Evolutionary conservation across 192 early-diverging fungal species (phyloP), one percentile per base, ranked within the genome.

Genomic region (Jimgerdemannia lactiflua): DNA sequence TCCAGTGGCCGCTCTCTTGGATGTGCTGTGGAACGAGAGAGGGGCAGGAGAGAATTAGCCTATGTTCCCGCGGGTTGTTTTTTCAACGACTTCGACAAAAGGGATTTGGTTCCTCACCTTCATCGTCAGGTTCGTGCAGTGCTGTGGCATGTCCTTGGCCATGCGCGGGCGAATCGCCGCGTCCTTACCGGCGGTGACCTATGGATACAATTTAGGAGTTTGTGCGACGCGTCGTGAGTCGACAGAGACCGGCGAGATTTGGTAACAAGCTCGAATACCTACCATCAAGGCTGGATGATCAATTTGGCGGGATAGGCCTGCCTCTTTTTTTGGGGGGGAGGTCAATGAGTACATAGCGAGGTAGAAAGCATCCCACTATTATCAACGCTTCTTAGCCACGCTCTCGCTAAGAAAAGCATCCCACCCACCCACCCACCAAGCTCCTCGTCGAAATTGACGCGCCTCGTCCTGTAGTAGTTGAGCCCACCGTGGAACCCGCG

Each of bases 401-500:
- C 40, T 20, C 8, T 67, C 8, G 40, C 66, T 9, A 19, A 70
- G 69, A 18, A 70, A 63, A 65, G 18, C 49, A 4, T 29, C 29
- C 10, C 29, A 29, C 29, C 29, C 29, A 29, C 29, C 29, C 29
- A 14, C n/a, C 68, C 73, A 78, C 77, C 75, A 63, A 79, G 74
- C 19, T 75, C 76, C 49, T 79, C 71, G n/a, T 77, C 74, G 69
- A 64, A 83, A 18, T 77, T 79, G 18, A 74, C 78, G 54, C 67
- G 39, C 0, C 75, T 71, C 9, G 78, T 78, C 65, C 82, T 80
- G 77, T 91, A 91, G 67, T 80, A 90, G 80, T 92, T 90, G 65
- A 88, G 75, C 10, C 77, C 78, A 3, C 90, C 89, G 68, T 90
- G 86, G 44, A 88, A 82, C 8, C 87, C 84, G 18, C 67, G 71